Conservation (phyloP, 2,329 filamentous ascomycete species). For the Diaporthe vexans region DNA sequence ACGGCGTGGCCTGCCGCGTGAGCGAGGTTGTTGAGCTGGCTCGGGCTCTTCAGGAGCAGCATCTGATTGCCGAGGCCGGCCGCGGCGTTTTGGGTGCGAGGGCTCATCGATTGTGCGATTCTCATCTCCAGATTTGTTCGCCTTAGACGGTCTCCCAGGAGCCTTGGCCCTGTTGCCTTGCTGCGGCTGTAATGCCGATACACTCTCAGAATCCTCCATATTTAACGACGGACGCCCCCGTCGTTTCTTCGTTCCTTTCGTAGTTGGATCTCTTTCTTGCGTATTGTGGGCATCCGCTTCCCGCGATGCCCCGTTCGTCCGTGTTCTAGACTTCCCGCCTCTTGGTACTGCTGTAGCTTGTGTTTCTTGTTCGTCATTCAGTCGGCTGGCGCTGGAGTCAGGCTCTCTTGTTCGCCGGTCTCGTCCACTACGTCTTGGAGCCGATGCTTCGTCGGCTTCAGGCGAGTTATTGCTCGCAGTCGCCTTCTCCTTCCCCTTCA, state of each 20-base stretch:
- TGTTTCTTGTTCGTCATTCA: not conserved
- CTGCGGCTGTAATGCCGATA: not conserved
- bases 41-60: conserved; percentile 1
- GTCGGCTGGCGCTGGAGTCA: not conserved
- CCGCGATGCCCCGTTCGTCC: not conserved
- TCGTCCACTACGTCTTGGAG: conserved; percentile 30
- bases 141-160: not conserved
- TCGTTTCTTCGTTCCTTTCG: conserved; percentile 7
- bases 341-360: not conserved
- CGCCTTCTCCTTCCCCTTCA: not conserved
- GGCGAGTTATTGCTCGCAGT: conserved; percentile 10
- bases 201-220: conserved; percentile 10
- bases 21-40: not conserved
- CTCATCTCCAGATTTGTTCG: conserved; percentile 4
- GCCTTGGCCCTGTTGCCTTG: conserved; percentile 28
- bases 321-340: not conserved
- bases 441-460: not conserved
- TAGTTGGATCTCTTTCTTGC: not conserved
- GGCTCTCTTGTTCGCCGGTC: conserved; percentile 15
- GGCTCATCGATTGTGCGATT: conserved; percentile 36
- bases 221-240: conserved; percentile 17
- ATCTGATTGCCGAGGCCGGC: conserved; percentile 41
- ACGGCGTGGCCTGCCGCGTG: conserved; percentile 15
- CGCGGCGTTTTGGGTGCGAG: conserved; percentile 40
- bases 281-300: not conserved